Evolutionary conservation across 2,329 filamentous ascomycete species (phyloP), one percentile per base, ranked within the genome.

Genomic region (Sclerotinia sclerotiorum): DNA sequence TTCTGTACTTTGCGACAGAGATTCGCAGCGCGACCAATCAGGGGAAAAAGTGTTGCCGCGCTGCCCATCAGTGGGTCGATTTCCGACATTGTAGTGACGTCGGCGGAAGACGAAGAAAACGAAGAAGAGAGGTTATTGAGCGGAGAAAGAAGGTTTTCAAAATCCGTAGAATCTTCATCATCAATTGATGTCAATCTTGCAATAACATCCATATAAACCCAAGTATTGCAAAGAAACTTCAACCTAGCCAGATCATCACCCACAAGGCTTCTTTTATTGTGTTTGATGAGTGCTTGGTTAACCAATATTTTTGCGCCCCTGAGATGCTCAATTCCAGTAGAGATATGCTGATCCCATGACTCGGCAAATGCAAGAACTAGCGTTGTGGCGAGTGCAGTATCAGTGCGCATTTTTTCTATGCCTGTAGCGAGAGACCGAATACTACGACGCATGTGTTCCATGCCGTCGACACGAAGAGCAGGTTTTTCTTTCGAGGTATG

Each of bases 181-280:
- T 77, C 74, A 3, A 86, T 78, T 3, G 88, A 88, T 0, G 88
- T 91, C 61, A 92, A 79, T 19, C 88, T 84, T 32, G 89, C 86
- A 70, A 91, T 88, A 39, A 91, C 89, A 75, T 91, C 88, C 84
- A 91, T 89, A 74, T 91, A 92, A 10, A 91, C 83, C 87, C 88
- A 91, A 4, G 91, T 87, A 74, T 90, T 91, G 78, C 87, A 89
- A 24, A 92, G 80, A 73, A 91, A 91, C 67, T 85, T 86, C 32
- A 91, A 79, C 10, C 87, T 80, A 51, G 82, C 79, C 17, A 85
- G 76, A 56, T 87, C 84, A 32, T 81, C 77, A 5, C 82, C 83
- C n/a, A 74, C 75, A 44, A 81, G 80, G 73, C 52, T 81, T 73
- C 44, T 76, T 76, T 71, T 79, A 78, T 75, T 84, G 81, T 73